A percentile compares a stretch with the other conserved stretches of the same genome.
phyloP scores from a whole-genome alignment of 2,329 filamentous ascomycete genomes.

The Fragosphaeria purpurea region DNA sequence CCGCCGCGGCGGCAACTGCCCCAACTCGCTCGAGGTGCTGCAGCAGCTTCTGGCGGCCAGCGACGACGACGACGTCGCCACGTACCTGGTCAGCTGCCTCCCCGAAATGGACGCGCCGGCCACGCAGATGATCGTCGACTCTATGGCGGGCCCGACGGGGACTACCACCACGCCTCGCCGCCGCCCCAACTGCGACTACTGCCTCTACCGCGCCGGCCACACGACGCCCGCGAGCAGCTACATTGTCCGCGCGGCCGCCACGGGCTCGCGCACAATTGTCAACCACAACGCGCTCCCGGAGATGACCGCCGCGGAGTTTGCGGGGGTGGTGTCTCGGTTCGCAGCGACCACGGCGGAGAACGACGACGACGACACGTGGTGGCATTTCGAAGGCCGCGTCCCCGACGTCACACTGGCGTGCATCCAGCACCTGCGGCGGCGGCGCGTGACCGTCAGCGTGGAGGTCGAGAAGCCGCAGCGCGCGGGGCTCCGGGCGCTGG shows the following conservation, averaged over 20 bases:
- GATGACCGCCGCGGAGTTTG: slow-evolving; percentile 56
- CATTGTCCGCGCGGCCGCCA: slow-evolving; percentile 51
- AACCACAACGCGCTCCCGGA: slow-evolving; percentile 59
- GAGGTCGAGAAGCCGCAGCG: slow-evolving; percentile 63
- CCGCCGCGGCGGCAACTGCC: slow-evolving; percentile 62
- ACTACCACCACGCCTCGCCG: background rate
- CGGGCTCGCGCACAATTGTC: slow-evolving; percentile 57
- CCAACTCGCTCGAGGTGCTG: slow-evolving; percentile 62
- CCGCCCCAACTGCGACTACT: slow-evolving; percentile 39
- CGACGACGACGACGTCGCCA: slow-evolving; percentile 13
- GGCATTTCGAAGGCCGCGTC: slow-evolving; percentile 66
- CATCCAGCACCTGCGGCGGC: slow-evolving; percentile 40
- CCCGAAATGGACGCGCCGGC: slow-evolving; percentile 43
- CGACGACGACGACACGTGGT: slow-evolving; percentile 37
- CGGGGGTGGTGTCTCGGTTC: slow-evolving; percentile 26
- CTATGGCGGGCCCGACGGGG: slow-evolving; percentile 34
- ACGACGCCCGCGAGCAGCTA: slow-evolving; percentile 56
- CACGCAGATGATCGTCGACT: slow-evolving; percentile 40
- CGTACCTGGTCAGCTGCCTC: slow-evolving; percentile 41
- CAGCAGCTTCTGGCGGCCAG: slow-evolving; percentile 43
- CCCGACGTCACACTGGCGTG: slow-evolving; percentile 50
- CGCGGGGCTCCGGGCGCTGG: slow-evolving; percentile 47
- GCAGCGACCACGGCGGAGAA: slow-evolving; percentile 13
- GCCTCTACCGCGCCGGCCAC: slow-evolving; percentile 47
- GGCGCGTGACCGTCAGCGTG: slow-evolving; percentile 47